Conservation (phyloP, 495 filamentous ascomycete species). For the Penicillium cataractarum region DNA sequence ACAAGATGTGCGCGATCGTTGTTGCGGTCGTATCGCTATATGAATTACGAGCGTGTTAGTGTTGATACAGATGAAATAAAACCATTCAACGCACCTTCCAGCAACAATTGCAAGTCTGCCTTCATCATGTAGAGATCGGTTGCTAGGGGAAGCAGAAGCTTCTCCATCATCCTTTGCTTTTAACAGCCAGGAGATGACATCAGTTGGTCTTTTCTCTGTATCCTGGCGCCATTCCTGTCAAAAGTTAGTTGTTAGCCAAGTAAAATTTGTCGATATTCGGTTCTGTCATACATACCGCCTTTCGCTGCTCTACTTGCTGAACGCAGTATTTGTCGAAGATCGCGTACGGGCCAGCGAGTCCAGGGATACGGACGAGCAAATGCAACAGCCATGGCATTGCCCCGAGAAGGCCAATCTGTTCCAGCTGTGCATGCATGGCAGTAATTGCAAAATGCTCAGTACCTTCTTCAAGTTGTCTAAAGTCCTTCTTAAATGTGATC, state of each 20-base stretch:
- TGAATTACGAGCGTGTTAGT: neutral
- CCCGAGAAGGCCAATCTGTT: constrained; percentile 20
- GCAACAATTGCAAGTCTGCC: constrained; percentile 30
- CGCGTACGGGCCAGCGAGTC: constrained; percentile 14
- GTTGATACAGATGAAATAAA: neutral
- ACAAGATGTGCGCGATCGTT: constrained; percentile 40
- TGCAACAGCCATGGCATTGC: constrained; percentile 29
- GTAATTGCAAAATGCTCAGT: constrained; percentile 62
- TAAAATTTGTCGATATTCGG: no score
- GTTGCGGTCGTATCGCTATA: constrained; percentile 38
- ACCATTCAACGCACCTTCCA: constrained; percentile 26
- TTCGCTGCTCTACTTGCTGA: constrained; percentile 19
- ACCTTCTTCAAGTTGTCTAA: constrained; percentile 65
- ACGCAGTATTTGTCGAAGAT: neutral
- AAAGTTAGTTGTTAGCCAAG: neutral
- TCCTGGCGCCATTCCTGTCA: constrained; percentile 22
- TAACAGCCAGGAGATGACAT: constrained; percentile 37
- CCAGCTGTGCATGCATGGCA: constrained; percentile 22
- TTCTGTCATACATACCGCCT: constrained; percentile 3
- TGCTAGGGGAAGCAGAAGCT: constrained; percentile 14
- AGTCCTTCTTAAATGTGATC: constrained; percentile 70
- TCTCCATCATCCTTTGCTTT: constrained; percentile 28
- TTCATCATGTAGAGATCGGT: constrained; percentile 29
- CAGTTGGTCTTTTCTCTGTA: constrained; percentile 20
- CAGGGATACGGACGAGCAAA: constrained; percentile 19